Percentiles rank a stretch among this genome's conserved stretches.
phyloP scores from a whole-genome alignment of 2,329 filamentous ascomycete species.

The Fusarium mangiferae region DNA sequence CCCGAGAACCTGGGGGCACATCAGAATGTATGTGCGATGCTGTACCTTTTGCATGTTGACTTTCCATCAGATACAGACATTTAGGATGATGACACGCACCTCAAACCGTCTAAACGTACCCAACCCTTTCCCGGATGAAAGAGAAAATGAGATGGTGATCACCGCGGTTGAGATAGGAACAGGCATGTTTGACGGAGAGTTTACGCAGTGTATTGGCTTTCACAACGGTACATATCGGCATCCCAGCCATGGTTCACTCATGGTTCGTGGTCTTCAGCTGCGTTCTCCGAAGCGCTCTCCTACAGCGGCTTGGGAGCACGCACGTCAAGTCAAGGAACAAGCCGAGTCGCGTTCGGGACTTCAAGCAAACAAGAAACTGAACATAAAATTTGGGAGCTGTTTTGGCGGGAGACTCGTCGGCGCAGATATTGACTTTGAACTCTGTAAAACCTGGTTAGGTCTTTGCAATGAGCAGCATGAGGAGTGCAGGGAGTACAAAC shows the following conservation, averaged over 20 bases:
- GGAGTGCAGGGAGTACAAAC: not conserved
- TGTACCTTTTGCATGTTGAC: not conserved
- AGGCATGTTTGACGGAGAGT: not conserved
- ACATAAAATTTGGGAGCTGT: not conserved
- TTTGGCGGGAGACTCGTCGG: accelerated
- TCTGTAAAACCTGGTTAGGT: not conserved
- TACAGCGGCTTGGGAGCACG: not conserved
- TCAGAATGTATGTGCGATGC: accelerated
- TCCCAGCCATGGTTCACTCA: not conserved
- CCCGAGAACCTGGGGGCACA: not conserved
- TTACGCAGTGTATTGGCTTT: not conserved
- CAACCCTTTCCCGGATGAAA: not conserved
- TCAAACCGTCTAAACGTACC: accelerated
- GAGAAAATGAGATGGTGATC: not conserved
- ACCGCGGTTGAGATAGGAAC: not conserved
- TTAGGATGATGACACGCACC: not conserved
- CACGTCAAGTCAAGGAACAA: not conserved
- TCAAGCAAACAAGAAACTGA: accelerated
- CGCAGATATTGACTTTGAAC: not conserved
- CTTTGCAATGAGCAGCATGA: not conserved
- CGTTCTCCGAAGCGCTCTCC: not conserved
- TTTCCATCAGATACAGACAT: not conserved
- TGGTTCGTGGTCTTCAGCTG: not conserved
- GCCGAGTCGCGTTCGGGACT: accelerated
- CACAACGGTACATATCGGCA: not conserved